phyloP scores from a whole-genome alignment of 495 filamentous ascomycete genomes.

The Aspergillus sparsus region DNA sequence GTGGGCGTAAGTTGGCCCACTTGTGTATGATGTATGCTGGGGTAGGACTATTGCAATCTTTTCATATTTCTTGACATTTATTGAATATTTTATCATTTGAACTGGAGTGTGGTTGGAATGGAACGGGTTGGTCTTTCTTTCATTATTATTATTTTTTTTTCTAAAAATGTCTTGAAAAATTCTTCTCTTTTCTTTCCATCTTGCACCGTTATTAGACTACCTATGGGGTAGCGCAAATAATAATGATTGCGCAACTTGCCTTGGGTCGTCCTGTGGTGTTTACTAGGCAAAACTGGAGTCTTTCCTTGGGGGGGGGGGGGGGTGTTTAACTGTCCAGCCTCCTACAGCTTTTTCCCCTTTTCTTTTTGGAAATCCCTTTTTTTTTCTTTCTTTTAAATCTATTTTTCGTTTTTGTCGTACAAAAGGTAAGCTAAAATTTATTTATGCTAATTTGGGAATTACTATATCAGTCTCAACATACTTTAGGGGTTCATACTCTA shows the following conservation, averaged over 20 bases:
- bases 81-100: conserved; percentile 20
- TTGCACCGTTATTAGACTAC: background rate
- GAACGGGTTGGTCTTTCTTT: conserved; percentile 30
- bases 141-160: conserved; percentile 20
- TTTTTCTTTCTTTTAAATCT: too few species aligned
- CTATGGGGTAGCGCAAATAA: too few species aligned
- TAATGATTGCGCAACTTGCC: too few species aligned
- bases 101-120: conserved; percentile 43
- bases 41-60: conserved; percentile 27
- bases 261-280: too few species aligned
- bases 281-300: too few species aligned
- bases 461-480: too few species aligned
- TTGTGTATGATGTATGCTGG: conserved; percentile 43
- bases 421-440: too few species aligned
- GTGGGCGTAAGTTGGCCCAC: conserved; percentile 20
- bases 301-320: too few species aligned
- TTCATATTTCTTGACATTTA: conserved; percentile 27
- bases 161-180: background rate
- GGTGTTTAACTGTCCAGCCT: background rate
- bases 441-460: too few species aligned
- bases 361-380: background rate
- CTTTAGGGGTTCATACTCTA: too few species aligned
- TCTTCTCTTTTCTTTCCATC: background rate
- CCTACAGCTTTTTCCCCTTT: background rate
- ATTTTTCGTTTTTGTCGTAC: too few species aligned